Conservation (phyloP, 495 filamentous ascomycete genomes). For the Evansstolkia leycettana region DNA sequence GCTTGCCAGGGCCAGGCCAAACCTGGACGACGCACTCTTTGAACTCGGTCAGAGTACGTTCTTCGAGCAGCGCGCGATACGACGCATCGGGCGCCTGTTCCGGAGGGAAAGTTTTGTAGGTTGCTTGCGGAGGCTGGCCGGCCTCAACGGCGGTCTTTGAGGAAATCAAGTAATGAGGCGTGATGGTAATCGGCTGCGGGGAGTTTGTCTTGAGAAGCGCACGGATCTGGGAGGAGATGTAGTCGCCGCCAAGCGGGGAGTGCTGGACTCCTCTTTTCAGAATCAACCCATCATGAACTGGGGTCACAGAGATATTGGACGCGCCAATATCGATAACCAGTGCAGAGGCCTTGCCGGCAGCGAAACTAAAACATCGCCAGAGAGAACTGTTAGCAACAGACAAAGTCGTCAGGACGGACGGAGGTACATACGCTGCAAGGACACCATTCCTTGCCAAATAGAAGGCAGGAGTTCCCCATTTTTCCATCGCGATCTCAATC, state of each 20-base stretch:
- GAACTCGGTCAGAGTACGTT: conserved; percentile 86
- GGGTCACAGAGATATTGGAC: conserved; percentile 79
- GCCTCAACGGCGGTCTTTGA: conserved; percentile 85
- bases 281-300: conserved; percentile 88
- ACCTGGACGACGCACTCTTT: conserved; percentile 94
- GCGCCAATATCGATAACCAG: conserved; percentile 89
- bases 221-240: conserved; percentile 78
- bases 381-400: conserved; percentile 2
- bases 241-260: conserved; percentile 77
- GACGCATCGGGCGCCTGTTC: conserved; percentile 50
- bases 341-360: conserved; percentile 80
- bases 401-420: neutral
- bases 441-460: conserved; percentile 67
- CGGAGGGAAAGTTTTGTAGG: conserved; percentile 51
- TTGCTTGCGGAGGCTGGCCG: conserved; percentile 62
- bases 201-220: conserved; percentile 56
- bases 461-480: conserved; percentile 86
- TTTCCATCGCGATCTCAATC: conserved; percentile 92
- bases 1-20: conserved; percentile 72
- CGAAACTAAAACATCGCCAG: conserved; percentile 47
- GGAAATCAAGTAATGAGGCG: conserved; percentile 76
- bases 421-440: conserved; percentile 44
- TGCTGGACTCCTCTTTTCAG: conserved; percentile 77
- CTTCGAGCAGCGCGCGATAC: conserved; percentile 76
- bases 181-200: conserved; percentile 67